Evolutionary conservation across 805 yeast species (phyloP).

Genomic region (Ogataea salicorniae): DNA sequence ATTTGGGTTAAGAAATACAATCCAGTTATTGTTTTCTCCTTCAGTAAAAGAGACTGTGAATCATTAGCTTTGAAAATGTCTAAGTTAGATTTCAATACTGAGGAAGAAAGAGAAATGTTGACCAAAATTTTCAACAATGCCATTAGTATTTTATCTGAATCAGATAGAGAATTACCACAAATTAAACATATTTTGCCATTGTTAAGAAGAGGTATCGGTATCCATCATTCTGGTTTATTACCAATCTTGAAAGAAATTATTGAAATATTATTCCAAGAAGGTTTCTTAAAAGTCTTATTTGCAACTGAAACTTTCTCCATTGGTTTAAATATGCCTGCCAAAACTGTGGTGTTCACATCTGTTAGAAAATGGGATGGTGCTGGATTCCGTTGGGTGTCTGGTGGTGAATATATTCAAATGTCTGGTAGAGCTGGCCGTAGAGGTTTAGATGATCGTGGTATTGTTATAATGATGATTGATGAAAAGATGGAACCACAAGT

Average conservation of each 20-base stretch:
- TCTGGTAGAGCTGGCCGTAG: slow-evolving; percentile 45
- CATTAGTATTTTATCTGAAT: slow-evolving; percentile 77
- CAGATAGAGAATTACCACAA: slow-evolving; percentile 90
- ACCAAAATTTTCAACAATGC: slow-evolving; percentile 90
- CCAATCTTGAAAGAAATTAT: slow-evolving; percentile 92
- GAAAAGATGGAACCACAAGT: slow-evolving; percentile 99
- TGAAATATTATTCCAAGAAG: slow-evolving; percentile 95
- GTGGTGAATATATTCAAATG: slow-evolving; percentile 99
- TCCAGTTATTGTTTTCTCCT: slow-evolving; percentile 98
- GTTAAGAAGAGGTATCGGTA: slow-evolving; percentile 92
- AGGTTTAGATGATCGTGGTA: slow-evolving; percentile 98
- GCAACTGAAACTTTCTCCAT: slow-evolving; percentile 98
- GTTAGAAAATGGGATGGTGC: slow-evolving; percentile 98
- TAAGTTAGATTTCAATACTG: slow-evolving; percentile 87
- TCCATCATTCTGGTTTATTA: slow-evolving; percentile 93
- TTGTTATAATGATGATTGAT: slow-evolving; percentile 98
- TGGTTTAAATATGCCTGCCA: slow-evolving; percentile 99
- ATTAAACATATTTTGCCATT: slow-evolving; percentile 87
- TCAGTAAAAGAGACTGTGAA: slow-evolving; percentile 96
- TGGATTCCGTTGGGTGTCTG: slow-evolving; percentile 98
- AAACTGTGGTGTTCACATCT: slow-evolving; percentile 95
- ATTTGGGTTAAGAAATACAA: slow-evolving; percentile 94
- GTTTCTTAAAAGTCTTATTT: slow-evolving; percentile 85
- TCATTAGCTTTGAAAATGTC: slow-evolving; percentile 92
- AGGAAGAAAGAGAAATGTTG: slow-evolving; percentile 88